Percentiles rank a stretch among this genome's conserved stretches.
Conservation (phyloP, 495 filamentous ascomycete genomes). For the Hyaloscypha finlandica region DNA sequence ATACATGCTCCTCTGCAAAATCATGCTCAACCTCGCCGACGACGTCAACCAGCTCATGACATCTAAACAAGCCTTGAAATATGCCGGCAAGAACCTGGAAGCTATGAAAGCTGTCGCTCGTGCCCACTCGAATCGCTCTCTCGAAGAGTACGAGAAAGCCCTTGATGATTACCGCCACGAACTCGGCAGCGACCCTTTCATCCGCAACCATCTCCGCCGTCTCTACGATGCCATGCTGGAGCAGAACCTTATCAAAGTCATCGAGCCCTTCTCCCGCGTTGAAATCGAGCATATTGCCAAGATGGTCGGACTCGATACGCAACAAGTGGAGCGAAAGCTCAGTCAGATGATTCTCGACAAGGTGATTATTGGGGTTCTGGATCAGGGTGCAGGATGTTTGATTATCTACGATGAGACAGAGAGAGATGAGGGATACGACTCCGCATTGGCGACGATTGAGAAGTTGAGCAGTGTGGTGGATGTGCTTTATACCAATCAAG, state of each 20-base stretch:
- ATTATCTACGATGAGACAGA: conserved; percentile 96
- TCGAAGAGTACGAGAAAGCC: conserved; percentile 95
- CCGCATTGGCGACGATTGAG: conserved; percentile 91
- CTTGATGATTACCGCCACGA: conserved; percentile 87
- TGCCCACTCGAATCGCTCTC: conserved; percentile 88
- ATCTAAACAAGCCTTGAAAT: conserved; percentile 93
- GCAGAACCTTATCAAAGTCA: conserved; percentile 98
- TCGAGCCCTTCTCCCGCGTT: conserved; percentile 95
- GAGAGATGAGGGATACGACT: conserved; percentile 90
- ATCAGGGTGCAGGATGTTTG: conserved; percentile 95
- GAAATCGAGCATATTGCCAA: conserved; percentile 96
- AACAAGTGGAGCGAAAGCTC: conserved; percentile 96
- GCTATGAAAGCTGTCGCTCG: conserved; percentile 98
- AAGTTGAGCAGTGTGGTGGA: conserved; percentile 98
- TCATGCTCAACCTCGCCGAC: conserved; percentile 96
- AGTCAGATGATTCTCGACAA: conserved; percentile 99
- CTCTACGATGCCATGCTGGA: conserved; percentile 98
- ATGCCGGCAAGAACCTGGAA: conserved; percentile 90
- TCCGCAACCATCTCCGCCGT: conserved; percentile 89
- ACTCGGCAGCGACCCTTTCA: conserved; percentile 89
- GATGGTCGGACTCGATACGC: conserved; percentile 93
- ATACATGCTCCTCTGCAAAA: conserved; percentile 99
- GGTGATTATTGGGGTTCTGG: conserved; percentile 94
- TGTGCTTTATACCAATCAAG: conserved; percentile 95
- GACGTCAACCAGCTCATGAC: conserved; percentile 92